Evolutionary conservation across 805 yeast species (phyloP), one percentile per base, ranked within the genome.

Genomic region (Candida montana): DNA sequence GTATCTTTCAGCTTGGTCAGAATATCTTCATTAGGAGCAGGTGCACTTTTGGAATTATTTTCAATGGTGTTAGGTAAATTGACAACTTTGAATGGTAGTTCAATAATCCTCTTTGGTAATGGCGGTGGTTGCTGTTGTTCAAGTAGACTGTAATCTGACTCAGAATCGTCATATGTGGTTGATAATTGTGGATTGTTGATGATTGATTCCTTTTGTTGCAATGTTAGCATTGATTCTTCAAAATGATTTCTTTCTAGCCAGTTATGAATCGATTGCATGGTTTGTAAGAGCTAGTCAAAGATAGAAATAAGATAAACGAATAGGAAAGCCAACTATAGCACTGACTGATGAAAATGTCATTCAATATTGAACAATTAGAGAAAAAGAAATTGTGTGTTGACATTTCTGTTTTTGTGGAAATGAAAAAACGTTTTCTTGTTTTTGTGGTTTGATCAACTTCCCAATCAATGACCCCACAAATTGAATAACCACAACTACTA

Each of bases 211-310:
- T 18, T 40, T 19, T 46, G 41, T n/a, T 31, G 17, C 13, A 19
- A 23, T 12, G 42, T 26, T 10, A 40, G 30, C 15, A 23, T 20
- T n/a, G 42, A 37, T 16, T 35, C 37, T 24, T 38, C 47, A 20
- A 5, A 12, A 20, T 20, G 15, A 28, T 28, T 43, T 16, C 16
- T 35, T 10, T 46, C 43, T 35, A 46, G 45, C 50, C 50, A 46
- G 7, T 39, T 21, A 3, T 44, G 45, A 31, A 46, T 44, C 17
- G 23, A 31, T 17, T 37, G 37, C 45, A 41, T 41, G 28, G 33
- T 31, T 13, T 26, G 23, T 11, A 11, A 8, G n/a, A 7, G n/a
- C 5, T 26, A 11, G n/a, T n/a, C n/a, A n/a, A n/a, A n/a, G n/a
- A n/a, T n/a, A 26, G 6, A 26, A 11, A 13, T 26, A 26, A 26